These are phyloP conservation scores for Solanum arcanum DNA, from an alignment of 257 asterid genomes.

Conservation along the genomic window DNA sequence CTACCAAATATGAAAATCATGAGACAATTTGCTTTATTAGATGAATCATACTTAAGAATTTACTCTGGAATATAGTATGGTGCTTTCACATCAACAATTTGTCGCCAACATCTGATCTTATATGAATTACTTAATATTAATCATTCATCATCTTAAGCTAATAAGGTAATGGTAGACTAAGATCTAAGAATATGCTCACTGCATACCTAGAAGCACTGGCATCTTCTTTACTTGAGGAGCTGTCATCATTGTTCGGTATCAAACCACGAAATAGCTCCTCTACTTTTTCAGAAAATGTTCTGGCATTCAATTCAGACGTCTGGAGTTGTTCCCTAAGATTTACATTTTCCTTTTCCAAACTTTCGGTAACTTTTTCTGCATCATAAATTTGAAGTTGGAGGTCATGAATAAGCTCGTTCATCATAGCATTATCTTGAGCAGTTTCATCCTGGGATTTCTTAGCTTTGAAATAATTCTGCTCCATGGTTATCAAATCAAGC, in stretches of 20 bases:
- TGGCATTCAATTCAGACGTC: slow-evolving; percentile 28
- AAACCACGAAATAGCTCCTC: slow-evolving; percentile 34
- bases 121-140: background rate
- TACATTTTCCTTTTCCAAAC: slow-evolving; percentile 47
- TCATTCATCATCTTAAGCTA: background rate
- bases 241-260: slow-evolving; percentile 1
- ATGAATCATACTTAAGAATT: background rate
- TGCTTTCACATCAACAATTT: background rate
- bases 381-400: slow-evolving; percentile 33
- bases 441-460: slow-evolving; percentile 42
- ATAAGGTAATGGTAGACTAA: background rate
- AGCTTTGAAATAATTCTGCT: slow-evolving; percentile 45
- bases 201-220: slow-evolving; percentile 44
- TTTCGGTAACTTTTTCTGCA: slow-evolving; percentile 25
- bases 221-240: slow-evolving; percentile 17
- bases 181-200: background rate
- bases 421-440: slow-evolving; percentile 28
- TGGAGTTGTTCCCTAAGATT: slow-evolving; percentile 29
- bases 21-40: background rate
- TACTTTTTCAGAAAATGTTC: slow-evolving; percentile 28
- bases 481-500: slow-evolving; percentile 53
- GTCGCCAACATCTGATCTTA: background rate
- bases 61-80: background rate
- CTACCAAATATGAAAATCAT: background rate
- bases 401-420: slow-evolving; percentile 45